A percentile compares a stretch with the other conserved stretches of the same genome.
These are phyloP conservation scores for Stromatinia cepivora DNA, from an alignment of 2,329 filamentous ascomycete genomes.

Conservation along the genomic window DNA sequence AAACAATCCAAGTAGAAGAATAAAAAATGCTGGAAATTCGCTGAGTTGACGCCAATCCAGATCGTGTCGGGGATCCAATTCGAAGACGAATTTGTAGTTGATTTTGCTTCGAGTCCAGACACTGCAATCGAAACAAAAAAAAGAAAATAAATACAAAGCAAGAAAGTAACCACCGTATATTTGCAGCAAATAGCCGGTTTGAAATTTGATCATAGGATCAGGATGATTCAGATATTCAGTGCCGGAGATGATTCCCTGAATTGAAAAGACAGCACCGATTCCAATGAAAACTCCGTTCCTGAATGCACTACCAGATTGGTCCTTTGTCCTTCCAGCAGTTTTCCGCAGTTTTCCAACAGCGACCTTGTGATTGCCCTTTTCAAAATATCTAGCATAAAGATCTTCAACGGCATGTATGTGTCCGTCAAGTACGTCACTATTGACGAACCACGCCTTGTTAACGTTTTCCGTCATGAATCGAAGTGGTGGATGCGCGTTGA, in stretches of 20 bases:
- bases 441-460: constrained; percentile 86
- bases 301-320: constrained; percentile 60
- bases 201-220: constrained; percentile 50
- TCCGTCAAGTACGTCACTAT: constrained; percentile 78
- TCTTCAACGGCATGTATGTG: constrained; percentile 83
- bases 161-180: constrained; percentile 93
- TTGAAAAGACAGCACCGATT: constrained; percentile 62
- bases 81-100: constrained; percentile 96
- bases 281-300: constrained; percentile 67
- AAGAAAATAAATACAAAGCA: constrained; percentile 71
- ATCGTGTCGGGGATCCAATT: constrained; percentile 83
- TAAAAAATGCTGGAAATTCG: constrained; percentile 83
- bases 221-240: constrained; percentile 51
- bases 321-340: constrained; percentile 58
- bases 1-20: constrained; percentile 74
- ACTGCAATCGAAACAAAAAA: constrained; percentile 85
- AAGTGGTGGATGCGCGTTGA: constrained; percentile 73
- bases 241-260: constrained; percentile 66
- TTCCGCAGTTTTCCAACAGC: constrained; percentile 84
- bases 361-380: constrained; percentile 88
- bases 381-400: constrained; percentile 91
- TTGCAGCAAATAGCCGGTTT: constrained; percentile 74
- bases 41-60: constrained; percentile 87
- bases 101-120: constrained; percentile 83
- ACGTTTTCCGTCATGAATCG: constrained; percentile 91